Evolutionary conservation across 345 rosid species (phyloP), one percentile per base, ranked within the genome.

Genomic region (Eucalyptus guilfoylei): DNA sequence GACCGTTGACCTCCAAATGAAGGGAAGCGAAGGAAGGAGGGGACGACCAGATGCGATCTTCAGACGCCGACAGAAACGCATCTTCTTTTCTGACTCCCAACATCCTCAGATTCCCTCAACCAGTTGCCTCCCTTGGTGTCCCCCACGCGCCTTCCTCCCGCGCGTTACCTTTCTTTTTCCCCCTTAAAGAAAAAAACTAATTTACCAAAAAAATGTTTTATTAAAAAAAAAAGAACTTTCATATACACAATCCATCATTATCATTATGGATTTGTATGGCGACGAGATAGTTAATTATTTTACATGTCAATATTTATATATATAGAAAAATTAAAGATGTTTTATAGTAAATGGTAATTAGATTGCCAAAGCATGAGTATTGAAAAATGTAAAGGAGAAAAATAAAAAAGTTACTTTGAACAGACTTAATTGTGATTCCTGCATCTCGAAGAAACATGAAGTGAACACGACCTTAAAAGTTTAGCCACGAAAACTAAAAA

Each of bases 51-150:
- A 86, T 40, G 58, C 52, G 52, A 50, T 49, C 87, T 86, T n/a
- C 60, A n/a, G 60, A 50, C 40, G 52, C 87, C 87, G 87, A 86
- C 87, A 86, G 87, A 9, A 42, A 86, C 87, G 62, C 87, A 86
- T 86, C 21, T 52, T 85, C 44, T 85, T 55, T 55, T 26, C 62
- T 28, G 69, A 62, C 32, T 13, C 16, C 69, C 32, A 28, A 69
- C 80, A 34, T 17, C 44, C 44, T 40, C 80, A 69, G 80, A 34
- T 32, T 32, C 80, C 42, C 11, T 24, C 44, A 7, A 34, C 80
- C 80, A 69, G 55, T 86, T 42, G 28, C 34, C 69, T 86, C 88
- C 67, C 88, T 11, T 44, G 17, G 42, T 34, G 47, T 23, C 67
- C 88, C 88, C 40, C 88, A 60, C 64, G 67, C 88, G 45, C 88